Conservation (phyloP, 2,329 filamentous ascomycete species). For the Clonostachys rosea region DNA sequence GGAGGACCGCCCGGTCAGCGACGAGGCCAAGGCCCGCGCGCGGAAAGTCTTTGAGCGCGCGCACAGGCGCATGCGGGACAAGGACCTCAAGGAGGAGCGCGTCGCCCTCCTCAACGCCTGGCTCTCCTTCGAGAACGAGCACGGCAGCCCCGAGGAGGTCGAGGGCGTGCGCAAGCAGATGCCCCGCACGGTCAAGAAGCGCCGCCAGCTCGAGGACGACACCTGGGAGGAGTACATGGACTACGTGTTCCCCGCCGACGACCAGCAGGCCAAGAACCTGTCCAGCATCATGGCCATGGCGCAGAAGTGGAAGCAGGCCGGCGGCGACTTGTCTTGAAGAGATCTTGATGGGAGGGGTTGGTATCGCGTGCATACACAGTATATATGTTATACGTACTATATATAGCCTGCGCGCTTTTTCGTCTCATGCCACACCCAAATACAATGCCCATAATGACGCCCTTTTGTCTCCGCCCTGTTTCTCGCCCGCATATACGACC, state of each 20-base stretch:
- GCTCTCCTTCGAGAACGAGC: slow-evolving; percentile 85
- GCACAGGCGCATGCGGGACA: slow-evolving; percentile 81
- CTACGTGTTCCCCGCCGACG: slow-evolving; percentile 94
- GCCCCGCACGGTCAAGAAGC: slow-evolving; percentile 89
- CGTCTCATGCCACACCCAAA: background rate
- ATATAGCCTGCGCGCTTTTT: background rate
- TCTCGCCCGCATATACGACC: background rate
- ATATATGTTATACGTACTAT: too few species aligned
- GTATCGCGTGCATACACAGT: too few species aligned
- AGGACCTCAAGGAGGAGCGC: slow-evolving; percentile 89
- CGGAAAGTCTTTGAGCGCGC: slow-evolving; percentile 82
- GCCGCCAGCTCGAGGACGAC: slow-evolving; percentile 86
- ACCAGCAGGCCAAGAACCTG: slow-evolving; percentile 78
- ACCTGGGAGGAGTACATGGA: slow-evolving; percentile 93
- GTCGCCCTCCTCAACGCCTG: slow-evolving; percentile 87
- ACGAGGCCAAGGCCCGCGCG: slow-evolving; percentile 78
- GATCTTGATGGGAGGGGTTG: too few species aligned
- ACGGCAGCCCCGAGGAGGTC: slow-evolving; percentile 71
- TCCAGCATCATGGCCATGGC: slow-evolving; percentile 82
- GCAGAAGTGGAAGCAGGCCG: slow-evolving; percentile 76
- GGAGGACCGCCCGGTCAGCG: slow-evolving; percentile 66
- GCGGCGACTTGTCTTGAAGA: slow-evolving; percentile 21
- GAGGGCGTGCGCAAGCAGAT: slow-evolving; percentile 87
- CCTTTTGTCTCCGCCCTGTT: background rate
- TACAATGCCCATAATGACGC: background rate